phyloP scores from a whole-genome alignment of 352 stramenopile species.

The Pythium myriotylum region DNA sequence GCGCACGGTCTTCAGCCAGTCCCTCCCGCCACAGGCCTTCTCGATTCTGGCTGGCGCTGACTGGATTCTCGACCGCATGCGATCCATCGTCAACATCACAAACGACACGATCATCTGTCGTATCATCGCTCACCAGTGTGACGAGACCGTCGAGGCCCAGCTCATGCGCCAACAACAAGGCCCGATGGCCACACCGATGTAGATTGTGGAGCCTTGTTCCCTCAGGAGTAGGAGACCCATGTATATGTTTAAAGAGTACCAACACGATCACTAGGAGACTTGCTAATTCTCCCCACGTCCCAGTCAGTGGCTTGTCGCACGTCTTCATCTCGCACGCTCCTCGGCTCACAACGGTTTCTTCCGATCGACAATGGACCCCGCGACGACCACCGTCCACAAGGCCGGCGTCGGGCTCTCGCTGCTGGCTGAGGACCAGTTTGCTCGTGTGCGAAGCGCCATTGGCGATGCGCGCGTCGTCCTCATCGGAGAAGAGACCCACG shows the following conservation, averaged over 20 bases:
- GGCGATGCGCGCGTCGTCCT: conserved; percentile 37
- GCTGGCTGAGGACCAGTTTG: conserved; percentile 30
- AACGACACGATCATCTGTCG: conserved; percentile 83
- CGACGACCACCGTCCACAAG: conserved; percentile 5
- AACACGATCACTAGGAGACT: background rate
- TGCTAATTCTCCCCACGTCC: too few relatives aligned
- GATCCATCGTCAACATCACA: conserved; percentile 76
- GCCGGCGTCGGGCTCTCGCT: conserved; percentile 23
- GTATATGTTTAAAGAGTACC: background rate
- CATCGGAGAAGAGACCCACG: conserved; percentile 42
- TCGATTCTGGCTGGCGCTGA: conserved; percentile 67
- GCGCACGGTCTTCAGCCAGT: conserved; percentile 61
- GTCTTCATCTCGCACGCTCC: too few relatives aligned
- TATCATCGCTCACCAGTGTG: conserved; percentile 74
- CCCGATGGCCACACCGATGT: background rate
- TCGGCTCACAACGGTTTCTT: too few relatives aligned
- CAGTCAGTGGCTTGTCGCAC: too few relatives aligned
- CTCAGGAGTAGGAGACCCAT: too few relatives aligned
- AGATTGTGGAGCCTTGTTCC: too few relatives aligned
- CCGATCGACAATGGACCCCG: background rate
- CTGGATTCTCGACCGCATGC: conserved; percentile 75
- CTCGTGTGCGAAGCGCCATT: conserved; percentile 29
- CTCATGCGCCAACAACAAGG: conserved; percentile 7
- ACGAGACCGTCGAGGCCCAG: conserved; percentile 45
- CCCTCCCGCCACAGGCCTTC: conserved; percentile 57